Conservation (phyloP, 2,329 filamentous ascomycete genomes). For the Dactylellina parvicollis region DNA sequence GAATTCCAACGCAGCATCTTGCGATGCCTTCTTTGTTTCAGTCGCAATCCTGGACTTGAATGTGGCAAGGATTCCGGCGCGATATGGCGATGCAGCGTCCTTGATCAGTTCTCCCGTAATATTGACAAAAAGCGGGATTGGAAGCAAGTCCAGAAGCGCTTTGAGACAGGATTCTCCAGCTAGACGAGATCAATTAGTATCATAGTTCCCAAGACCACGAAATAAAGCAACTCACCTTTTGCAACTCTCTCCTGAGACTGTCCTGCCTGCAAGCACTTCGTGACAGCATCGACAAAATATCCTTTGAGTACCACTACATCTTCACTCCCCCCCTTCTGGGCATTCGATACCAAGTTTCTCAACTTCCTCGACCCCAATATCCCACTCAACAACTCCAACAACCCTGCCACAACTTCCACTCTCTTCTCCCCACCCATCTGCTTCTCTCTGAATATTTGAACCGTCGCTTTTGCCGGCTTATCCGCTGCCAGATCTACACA, state of each 20-base stretch:
- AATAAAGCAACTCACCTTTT: conserved; percentile 33
- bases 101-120: conserved; percentile 84
- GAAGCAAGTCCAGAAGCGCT: conserved; percentile 82
- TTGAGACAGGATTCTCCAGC: conserved; percentile 71
- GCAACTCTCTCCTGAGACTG: conserved; percentile 61
- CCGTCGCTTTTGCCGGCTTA: conserved; percentile 67
- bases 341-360: conserved; percentile 47
- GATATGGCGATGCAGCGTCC: conserved; percentile 77
- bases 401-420: conserved; percentile 62
- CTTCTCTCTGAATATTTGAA: conserved; percentile 54
- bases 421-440: conserved; percentile 45
- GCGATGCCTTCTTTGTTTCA: conserved; percentile 74
- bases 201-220: neutral
- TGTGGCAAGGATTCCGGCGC: conserved; percentile 80
- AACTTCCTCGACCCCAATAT: conserved; percentile 55
- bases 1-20: conserved; percentile 78
- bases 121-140: conserved; percentile 87
- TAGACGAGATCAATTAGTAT: conserved; percentile 64
- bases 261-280: conserved; percentile 61
- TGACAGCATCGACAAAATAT: conserved; percentile 56
- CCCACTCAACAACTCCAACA: conserved; percentile 60
- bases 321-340: conserved; percentile 52
- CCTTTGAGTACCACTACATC: conserved; percentile 51
- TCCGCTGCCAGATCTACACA: conserved; percentile 78
- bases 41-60: conserved; percentile 81